Evolutionary conservation across 164 flowering plant species (phyloP), one percentile per base, ranked within the genome.

Genomic region (Tetrastigma voinierianum): DNA sequence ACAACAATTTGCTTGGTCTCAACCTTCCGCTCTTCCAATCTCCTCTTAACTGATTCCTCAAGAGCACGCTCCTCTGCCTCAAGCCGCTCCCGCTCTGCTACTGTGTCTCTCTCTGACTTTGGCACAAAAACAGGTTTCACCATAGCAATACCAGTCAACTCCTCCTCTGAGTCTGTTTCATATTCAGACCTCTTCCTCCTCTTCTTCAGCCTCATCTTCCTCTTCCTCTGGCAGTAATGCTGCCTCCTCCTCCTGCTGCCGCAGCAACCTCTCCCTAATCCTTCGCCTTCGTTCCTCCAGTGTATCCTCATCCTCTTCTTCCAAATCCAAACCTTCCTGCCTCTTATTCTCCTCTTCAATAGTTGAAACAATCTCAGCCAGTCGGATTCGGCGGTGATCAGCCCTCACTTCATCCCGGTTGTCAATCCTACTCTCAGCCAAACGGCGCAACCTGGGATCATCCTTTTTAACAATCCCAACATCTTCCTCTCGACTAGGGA

Each of bases 131-230:
- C 84, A 10, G 96, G 96, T 77, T 93, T 89, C 68, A 90, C 83
- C 96, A 93, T 84, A 1, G 91, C 84, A n/a, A 85, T 73, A 18
- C 91, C 86, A 1, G 71, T 65, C 25, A 57, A 57, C 58, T 90
- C 94, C 32, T 93, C 98, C 40, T 91, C 98, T 0, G 96, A 89
- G 57, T 93, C 98, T 18, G 98, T 91, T 80, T 93, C 98, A 74
- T 91, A 91, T 75, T 93, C 98, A 2, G 97, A 89, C 59, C 70
- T 86, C 83, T 52, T 79, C 91, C 76, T 88, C 95, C 59, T 85
- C 91, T 2, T 77, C 83, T 45, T 73, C 80, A 11, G 57, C 84
- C 17, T 84, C 93, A 20, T 86, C 90, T 52, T 84, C 93, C 23
- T 83, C 90, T 69, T 83, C 90, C 16, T 64, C 83, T 1, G 78